These are phyloP conservation scores for Puccinia horiana DNA, from an alignment of 1,284 basidiomycete species.

Conservation along the genomic window DNA sequence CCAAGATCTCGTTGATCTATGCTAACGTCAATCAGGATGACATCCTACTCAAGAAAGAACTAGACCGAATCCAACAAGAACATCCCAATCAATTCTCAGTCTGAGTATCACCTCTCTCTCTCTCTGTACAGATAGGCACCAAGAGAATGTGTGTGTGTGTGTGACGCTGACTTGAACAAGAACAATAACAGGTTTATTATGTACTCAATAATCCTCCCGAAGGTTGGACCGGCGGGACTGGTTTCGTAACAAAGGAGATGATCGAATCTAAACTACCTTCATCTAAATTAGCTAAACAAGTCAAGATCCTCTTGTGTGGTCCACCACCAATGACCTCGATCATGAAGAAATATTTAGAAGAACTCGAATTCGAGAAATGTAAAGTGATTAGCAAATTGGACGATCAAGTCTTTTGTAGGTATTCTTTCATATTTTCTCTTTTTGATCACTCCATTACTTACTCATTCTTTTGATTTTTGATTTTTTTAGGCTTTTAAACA, in stretches of 20 bases:
- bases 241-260: slow-evolving; percentile 92
- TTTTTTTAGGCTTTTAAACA: slow-evolving; percentile 11
- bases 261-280: slow-evolving; percentile 66
- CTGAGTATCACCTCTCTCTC: not conserved
- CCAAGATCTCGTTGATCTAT: slow-evolving; percentile 88
- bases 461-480: not conserved
- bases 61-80: slow-evolving; percentile 73
- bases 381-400: slow-evolving; percentile 55
- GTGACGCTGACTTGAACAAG: too few relatives aligned
- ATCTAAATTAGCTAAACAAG: slow-evolving; percentile 52
- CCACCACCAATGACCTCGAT: slow-evolving; percentile 58
- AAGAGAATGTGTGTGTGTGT: not conserved
- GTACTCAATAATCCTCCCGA: slow-evolving; percentile 89
- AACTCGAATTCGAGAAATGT: slow-evolving; percentile 55
- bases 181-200: slow-evolving; percentile 64
- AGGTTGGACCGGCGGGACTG: slow-evolving; percentile 81
- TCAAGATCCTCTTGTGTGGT: slow-evolving; percentile 60
- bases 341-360: slow-evolving; percentile 57
- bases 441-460: too few relatives aligned
- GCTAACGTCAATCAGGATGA: slow-evolving; percentile 73
- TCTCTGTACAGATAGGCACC: not conserved
- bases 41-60: slow-evolving; percentile 75
- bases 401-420: slow-evolving; percentile 48
- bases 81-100: slow-evolving; percentile 75
- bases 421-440: not conserved